Percentiles rank a stretch among this genome's conserved stretches.
Conservation (phyloP, 495 filamentous ascomycete species). For the Trypethelium eluteriae region DNA sequence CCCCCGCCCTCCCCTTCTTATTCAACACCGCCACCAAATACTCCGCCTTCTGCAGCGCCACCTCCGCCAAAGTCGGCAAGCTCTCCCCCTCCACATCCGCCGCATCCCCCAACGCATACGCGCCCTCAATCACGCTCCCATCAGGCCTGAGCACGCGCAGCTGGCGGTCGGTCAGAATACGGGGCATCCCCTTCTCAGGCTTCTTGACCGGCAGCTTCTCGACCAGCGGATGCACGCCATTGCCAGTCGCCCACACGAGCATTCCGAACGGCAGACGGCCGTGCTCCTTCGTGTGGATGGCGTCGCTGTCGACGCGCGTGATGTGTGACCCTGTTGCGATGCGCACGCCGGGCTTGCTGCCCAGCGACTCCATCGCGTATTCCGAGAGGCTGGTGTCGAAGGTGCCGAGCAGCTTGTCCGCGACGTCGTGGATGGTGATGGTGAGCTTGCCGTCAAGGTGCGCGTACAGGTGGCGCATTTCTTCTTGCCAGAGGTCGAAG, state of each 20-base stretch:
- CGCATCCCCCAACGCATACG: slow-evolving; percentile 31
- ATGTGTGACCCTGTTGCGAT: slow-evolving; percentile 30
- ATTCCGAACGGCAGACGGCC: slow-evolving; percentile 28
- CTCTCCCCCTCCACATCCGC: slow-evolving; percentile 28
- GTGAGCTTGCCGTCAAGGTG: slow-evolving; percentile 23
- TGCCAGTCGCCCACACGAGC: slow-evolving; percentile 35
- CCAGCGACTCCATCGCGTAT: slow-evolving; percentile 28
- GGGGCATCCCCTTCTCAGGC: slow-evolving; percentile 22
- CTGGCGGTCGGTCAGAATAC: slow-evolving; percentile 31
- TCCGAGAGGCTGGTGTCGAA: slow-evolving; percentile 31
- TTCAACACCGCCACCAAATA: slow-evolving; percentile 28
- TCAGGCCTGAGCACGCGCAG: slow-evolving; percentile 24
- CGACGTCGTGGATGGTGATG: slow-evolving; percentile 34
- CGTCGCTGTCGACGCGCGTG: slow-evolving; percentile 25
- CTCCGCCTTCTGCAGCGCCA: slow-evolving; percentile 32
- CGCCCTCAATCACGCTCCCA: slow-evolving; percentile 15
- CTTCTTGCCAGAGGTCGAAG: slow-evolving; percentile 18
- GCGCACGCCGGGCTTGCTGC: slow-evolving; percentile 21
- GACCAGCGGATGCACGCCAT: slow-evolving; percentile 24
- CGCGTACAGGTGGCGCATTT: slow-evolving; percentile 27
- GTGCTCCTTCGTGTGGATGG: slow-evolving; percentile 27
- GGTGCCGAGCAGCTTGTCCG: slow-evolving; percentile 25
- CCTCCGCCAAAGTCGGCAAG: slow-evolving; percentile 32
- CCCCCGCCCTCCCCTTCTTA: not conserved
- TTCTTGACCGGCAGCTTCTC: slow-evolving; percentile 27